Evolutionary conservation across 1,284 basidiomycete genomes (phyloP).

Genomic region (Naganishia sp.): DNA sequence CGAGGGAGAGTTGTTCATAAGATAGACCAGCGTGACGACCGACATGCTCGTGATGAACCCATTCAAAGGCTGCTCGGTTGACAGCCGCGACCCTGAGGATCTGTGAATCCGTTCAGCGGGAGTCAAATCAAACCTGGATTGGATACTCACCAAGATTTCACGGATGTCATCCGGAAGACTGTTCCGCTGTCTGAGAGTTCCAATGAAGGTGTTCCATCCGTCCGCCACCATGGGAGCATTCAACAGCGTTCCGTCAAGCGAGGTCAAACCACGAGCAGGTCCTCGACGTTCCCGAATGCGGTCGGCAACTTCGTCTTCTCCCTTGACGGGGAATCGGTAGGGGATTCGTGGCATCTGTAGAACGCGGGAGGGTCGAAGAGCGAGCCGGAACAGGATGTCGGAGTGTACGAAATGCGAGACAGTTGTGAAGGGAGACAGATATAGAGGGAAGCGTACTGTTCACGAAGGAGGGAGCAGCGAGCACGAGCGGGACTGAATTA

Average conservation of each 20-base stretch:
- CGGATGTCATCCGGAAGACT: conserved; percentile 53
- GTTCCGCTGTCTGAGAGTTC: conserved; percentile 51
- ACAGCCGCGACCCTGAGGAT: conserved; percentile 55
- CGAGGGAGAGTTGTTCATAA: conserved; percentile 48
- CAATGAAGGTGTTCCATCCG: conserved; percentile 56
- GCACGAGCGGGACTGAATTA: not conserved
- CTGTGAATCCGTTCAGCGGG: conserved; percentile 33
- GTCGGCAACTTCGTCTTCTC: conserved; percentile 50
- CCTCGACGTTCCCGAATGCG: conserved; percentile 53
- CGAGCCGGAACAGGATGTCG: conserved; percentile 15
- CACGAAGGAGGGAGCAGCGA: not conserved
- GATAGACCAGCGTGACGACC: conserved; percentile 49
- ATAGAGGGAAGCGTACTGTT: no score
- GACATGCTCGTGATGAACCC: conserved; percentile 51
- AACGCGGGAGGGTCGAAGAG: conserved; percentile 7
- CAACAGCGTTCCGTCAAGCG: conserved; percentile 53
- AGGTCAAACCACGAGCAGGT: conserved; percentile 49
- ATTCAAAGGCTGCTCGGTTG: conserved; percentile 55
- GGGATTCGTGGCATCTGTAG: conserved; percentile 33
- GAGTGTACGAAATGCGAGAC: not conserved
- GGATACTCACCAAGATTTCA: conserved; percentile 50
- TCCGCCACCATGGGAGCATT: conserved; percentile 44
- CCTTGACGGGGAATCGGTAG: conserved; percentile 43
- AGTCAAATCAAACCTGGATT: not conserved
- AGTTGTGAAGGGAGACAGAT: not conserved